Evolutionary conservation across 139 green algal genomes (phyloP), one percentile per base, ranked within the genome.

Genomic region (Chlorella sp.): DNA sequence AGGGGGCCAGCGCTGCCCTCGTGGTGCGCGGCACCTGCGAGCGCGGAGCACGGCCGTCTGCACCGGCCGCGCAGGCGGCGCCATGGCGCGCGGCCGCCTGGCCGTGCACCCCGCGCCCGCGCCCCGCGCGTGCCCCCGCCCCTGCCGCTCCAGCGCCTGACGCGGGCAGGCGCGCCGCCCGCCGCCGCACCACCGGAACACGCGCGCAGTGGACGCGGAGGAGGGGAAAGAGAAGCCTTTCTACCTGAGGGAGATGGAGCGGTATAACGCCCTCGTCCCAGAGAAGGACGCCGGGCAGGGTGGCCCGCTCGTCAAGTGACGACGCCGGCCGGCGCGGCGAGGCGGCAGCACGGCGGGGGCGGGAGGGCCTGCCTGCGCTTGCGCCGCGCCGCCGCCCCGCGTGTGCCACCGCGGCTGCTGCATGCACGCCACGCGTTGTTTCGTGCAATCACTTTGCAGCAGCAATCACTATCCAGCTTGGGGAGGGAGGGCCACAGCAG

Each of bases 261-360:
- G 82, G 5, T 89, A 84, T 53, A 71, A 69, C 5, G 48, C 74
- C 8, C 67, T 79, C 55, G 55, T 67, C 8, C 88, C 82, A 33
- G 73, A 77, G 12, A 42, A 53, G 2, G 68, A 83, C 51, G 76
- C 58, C 36, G 84, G 86, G 65, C 67, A 82, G 17, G 79, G 82
- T n/a, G 59, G 84, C 23, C 84, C 84, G 0, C 55, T 89, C 36
- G 84, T 89, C 35, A 89, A 89, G 76, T 89, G 12, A 77, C n/a
- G n/a, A n/a, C n/a, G n/a, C n/a, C n/a, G n/a, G n/a, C n/a, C n/a
- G n/a, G n/a, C n/a, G n/a, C n/a, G n/a, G n/a, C n/a, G n/a, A n/a
- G n/a, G n/a, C n/a, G n/a, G n/a, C n/a, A n/a, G n/a, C n/a, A n/a
- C n/a, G n/a, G n/a, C n/a, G n/a, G n/a, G n/a, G n/a, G n/a, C n/a